Evolutionary conservation across 139 green algal genomes (phyloP), one percentile per base, ranked within the genome.

Genomic region (Auxenochlorella protothecoides): DNA sequence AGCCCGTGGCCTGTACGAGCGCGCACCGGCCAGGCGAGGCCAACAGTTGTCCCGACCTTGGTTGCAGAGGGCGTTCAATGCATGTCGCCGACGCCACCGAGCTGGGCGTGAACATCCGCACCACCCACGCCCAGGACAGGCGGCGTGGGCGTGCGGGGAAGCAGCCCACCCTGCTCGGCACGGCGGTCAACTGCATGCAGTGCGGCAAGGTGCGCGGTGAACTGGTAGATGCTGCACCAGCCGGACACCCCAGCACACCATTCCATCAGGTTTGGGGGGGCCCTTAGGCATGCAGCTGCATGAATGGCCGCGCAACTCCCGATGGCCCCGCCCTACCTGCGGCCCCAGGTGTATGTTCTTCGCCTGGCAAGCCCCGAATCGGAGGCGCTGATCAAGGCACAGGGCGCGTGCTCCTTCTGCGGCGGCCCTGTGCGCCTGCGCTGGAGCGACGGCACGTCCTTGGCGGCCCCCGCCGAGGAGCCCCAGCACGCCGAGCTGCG

Each of bases 131-230:
- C 44, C 51, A 14, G 12, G 15, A 55, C 10, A 16, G 59, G 59
- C 12, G 53, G 68, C 14, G 57, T 56, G 6, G 3, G 2, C 54
- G 44, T 52, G 27, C 57, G 4, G 15, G 53, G 8, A 51, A 14
- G 56, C 53, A 64, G 51, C 52, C 55, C 5, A 54, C n/a, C 11
- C 59, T 86, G 53, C 74, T 83, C 16, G 52, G 68, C 7, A 69
- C 84, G 44, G 87, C 94, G 55, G 76, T 81, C 72, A 96, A 96
- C 80, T 96, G 90, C 83, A 74, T 96, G 55, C 63, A 72, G 52
- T 96, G 90, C 70, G 90, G 90, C 57, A 95, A 93, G 78, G 87
- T 96, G 16, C 27, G 27, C 27, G 27, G 27, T 44, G 27, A 44
- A 44, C 27, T 44, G 27, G 27, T 44, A 44, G 27, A 62, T 15